Evolutionary conservation across 2,329 filamentous ascomycete genomes (phyloP), one percentile per base, ranked within the genome.

Genomic region (Fusarium sp.): DNA sequence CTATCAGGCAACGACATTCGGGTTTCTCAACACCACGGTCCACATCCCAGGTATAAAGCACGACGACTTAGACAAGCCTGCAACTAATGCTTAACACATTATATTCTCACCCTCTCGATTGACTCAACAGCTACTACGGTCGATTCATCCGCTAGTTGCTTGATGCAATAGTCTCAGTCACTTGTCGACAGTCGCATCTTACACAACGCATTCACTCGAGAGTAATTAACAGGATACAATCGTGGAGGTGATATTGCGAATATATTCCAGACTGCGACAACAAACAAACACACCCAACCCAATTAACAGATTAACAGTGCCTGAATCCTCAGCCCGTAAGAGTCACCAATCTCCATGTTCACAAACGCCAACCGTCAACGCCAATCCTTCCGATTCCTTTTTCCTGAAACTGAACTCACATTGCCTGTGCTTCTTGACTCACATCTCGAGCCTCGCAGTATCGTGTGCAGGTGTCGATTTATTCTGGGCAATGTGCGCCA

Each of bases 401-500:
- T 26, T 22, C 19, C 42, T 36, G 21, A 39, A 39, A 11, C 36
- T 39, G 36, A 31, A 24, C 26, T 14, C 14, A 34, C 11, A 39
- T 42, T 31, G 33, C 13, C 21, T 13, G 26, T 17, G 2, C 5
- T 45, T 22, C 14, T 11, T 28, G 13, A 17, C 38, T 10, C 34
- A 19, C 39, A 36, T 54, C n/a, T 42, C 17, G 24, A n/a, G 26
- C 19, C 15, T 38, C n/a, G 5, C 24, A 14, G 19, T 11, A 43
- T 1, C 11, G 33, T 33, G 21, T 10, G 15, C 17, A 17, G 15
- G 15, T 7, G 17, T 28, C 10, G 39, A 40, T 19, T 24, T 55
- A 10, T 34, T 40, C 19, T 65, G 57, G 7, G 51, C 62, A 42
- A 74, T 74, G n/a, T 73, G 50, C 13, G 62, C 60, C 52, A 73